Evolutionary conservation across 805 yeast species (phyloP).

Genomic region (Myxozyma lipomycoides): DNA sequence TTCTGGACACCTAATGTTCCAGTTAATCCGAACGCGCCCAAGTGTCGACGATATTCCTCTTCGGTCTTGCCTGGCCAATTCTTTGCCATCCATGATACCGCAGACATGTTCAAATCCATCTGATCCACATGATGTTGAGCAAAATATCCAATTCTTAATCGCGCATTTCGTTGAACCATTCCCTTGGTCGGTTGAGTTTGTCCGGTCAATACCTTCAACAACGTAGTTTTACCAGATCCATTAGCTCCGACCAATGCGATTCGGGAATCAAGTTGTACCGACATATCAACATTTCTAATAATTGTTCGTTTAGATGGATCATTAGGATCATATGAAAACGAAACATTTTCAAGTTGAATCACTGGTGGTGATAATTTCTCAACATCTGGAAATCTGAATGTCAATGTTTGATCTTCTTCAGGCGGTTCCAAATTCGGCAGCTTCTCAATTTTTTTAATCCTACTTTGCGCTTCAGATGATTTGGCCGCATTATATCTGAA

Average conservation of each 20-base stretch:
- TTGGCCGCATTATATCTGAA: conserved; percentile 97
- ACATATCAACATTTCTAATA: conserved; percentile 74
- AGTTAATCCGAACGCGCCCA: conserved; percentile 95
- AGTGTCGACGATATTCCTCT: conserved; percentile 93
- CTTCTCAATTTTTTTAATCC: conserved; percentile 94
- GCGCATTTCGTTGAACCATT: conserved; percentile 69
- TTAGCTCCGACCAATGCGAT: conserved; percentile 98
- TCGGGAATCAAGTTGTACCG: conserved; percentile 89
- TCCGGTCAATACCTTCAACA: conserved; percentile 81
- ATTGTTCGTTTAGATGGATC: conserved; percentile 58
- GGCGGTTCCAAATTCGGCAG: conserved; percentile 91
- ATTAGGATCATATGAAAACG: conserved; percentile 62
- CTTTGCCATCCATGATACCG: conserved; percentile 91
- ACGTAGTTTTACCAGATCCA: conserved; percentile 98
- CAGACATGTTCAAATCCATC: conserved; percentile 82
- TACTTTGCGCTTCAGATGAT: conserved; percentile 94
- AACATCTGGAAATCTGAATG: conserved; percentile 92
- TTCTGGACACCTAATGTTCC: conserved; percentile 91
- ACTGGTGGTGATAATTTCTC: conserved; percentile 92
- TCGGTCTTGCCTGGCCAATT: conserved; percentile 90
- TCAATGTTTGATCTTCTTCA: conserved; percentile 79
- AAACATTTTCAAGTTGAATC: conserved; percentile 77
- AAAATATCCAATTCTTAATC: conserved; percentile 91
- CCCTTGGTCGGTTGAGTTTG: conserved; percentile 72
- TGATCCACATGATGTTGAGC: conserved; percentile 98